Percentiles rank a stretch among this genome's conserved stretches.
phyloP scores from a whole-genome alignment of 2,329 filamentous ascomycete species.

The Verticillium tricorpus region DNA sequence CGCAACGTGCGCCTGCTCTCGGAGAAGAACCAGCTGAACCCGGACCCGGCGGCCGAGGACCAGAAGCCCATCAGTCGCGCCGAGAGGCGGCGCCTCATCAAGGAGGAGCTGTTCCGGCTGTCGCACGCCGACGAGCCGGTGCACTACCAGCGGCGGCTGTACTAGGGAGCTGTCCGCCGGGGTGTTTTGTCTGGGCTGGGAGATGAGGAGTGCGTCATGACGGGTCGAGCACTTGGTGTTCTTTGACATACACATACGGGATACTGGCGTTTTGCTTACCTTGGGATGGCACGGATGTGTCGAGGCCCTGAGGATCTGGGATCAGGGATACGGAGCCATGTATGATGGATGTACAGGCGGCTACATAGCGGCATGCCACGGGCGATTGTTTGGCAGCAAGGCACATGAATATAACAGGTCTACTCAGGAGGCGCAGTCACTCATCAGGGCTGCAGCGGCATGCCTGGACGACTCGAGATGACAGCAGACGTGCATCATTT shows the following conservation, averaged over 20 bases:
- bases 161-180: constrained; percentile 26
- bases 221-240: too few species aligned
- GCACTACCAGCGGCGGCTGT: constrained; percentile 52
- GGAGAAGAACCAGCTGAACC: constrained; percentile 19
- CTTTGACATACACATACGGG: too few species aligned
- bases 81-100: constrained; percentile 53
- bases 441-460: too few species aligned
- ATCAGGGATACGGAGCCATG: not conserved
- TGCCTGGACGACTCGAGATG: too few species aligned
- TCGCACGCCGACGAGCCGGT: constrained; percentile 40
- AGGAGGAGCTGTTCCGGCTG: constrained; percentile 48
- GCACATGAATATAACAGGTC: too few species aligned
- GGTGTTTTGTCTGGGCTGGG: too few species aligned
- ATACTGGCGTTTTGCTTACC: too few species aligned
- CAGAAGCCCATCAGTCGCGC: constrained; percentile 46
- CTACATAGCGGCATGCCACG: not conserved
- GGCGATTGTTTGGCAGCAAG: not conserved
- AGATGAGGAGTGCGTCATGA: too few species aligned
- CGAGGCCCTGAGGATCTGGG: not conserved
- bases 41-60: constrained; percentile 30
- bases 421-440: too few species aligned
- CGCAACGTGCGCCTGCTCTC: constrained; percentile 5
- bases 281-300: not conserved
- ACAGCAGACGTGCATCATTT: too few species aligned
- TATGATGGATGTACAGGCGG: not conserved